A percentile compares a stretch with the other conserved stretches of the same genome.
These are phyloP conservation scores for Ammopiptanthus mongolicus DNA, from an alignment of 306 rosid genomes.

Conservation along the genomic window DNA sequence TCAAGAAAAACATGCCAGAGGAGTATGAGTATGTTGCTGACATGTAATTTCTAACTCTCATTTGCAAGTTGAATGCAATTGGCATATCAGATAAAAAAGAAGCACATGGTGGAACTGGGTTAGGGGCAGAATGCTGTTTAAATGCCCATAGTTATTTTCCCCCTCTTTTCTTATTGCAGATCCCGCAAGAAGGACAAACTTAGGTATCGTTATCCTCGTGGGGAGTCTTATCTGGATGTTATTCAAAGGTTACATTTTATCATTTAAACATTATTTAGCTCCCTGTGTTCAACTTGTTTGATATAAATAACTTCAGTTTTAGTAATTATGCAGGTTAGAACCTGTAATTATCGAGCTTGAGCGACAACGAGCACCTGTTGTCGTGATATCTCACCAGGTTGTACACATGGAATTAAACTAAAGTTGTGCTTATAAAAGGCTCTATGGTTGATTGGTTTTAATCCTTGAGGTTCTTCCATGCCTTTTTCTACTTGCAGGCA, in stretches of 20 bases:
- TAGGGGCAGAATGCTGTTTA: neutral
- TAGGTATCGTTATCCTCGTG: constrained; percentile 97
- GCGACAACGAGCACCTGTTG: constrained; percentile 97
- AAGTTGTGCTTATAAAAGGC: neutral
- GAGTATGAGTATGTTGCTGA: constrained; percentile 77
- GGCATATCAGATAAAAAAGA: neutral
- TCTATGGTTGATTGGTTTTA: constrained; percentile 15
- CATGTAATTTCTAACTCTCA: constrained; percentile 13
- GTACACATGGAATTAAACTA: neutral
- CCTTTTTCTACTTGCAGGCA: constrained; percentile 55
- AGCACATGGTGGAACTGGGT: neutral
- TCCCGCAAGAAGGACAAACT: constrained; percentile 90
- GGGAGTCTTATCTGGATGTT: constrained; percentile 96
- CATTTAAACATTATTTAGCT: constrained; percentile 1
- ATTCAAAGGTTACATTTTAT: constrained; percentile 70
- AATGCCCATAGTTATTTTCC: neutral
- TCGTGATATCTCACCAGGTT: constrained; percentile 97
- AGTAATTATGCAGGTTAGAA: constrained; percentile 70
- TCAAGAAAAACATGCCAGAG: constrained; percentile 95
- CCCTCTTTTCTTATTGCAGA: constrained; percentile 37
- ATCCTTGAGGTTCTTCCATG: neutral
- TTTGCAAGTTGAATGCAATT: constrained; percentile 21
- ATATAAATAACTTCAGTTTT: constrained; percentile 3
- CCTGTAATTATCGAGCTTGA: constrained; percentile 98
- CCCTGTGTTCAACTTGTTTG: constrained; percentile 1